Conservation (phyloP, 441 rosid species). For the Corymbia citriodora region DNA sequence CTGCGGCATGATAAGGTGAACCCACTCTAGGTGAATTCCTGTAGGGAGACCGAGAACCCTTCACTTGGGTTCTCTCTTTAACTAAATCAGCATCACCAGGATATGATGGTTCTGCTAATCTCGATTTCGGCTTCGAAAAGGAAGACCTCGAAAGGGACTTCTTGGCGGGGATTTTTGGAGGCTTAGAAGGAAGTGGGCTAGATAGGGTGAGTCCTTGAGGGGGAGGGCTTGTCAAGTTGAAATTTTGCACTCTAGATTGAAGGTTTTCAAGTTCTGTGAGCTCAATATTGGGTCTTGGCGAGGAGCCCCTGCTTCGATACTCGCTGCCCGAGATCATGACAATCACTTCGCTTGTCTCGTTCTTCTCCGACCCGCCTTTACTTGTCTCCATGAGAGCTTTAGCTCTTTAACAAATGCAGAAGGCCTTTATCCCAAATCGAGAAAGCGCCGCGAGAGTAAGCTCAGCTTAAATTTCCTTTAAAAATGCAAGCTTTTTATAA, state of each 20-base stretch:
- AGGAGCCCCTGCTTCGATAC: constrained; percentile 2
- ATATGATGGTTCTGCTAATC: not conserved
- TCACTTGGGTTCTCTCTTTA: not conserved
- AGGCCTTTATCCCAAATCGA: not conserved
- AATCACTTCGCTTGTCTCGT: constrained; percentile 28
- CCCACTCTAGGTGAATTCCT: not conserved
- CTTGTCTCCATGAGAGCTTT: constrained; percentile 14
- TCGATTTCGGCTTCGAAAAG: not conserved
- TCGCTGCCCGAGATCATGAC: constrained; percentile 25
- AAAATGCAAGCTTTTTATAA: not conserved
- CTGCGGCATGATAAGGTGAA: not conserved
- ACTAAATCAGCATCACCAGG: not conserved
- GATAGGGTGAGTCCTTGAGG: constrained; percentile 11
- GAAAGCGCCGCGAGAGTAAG: not conserved
- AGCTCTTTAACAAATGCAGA: not conserved
- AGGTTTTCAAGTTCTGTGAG: constrained; percentile 8
- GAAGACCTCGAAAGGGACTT: constrained; percentile 25
- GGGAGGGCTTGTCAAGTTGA: constrained; percentile 6
- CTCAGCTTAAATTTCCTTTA: not conserved
- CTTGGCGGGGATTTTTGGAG: constrained; percentile 27
- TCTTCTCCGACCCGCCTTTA: constrained; percentile 15
- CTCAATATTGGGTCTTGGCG: constrained; percentile 11
- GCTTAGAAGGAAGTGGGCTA: constrained; percentile 21
- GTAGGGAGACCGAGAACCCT: not conserved
- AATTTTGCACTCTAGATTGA: constrained; percentile 5